phyloP scores from a whole-genome alignment of 1,139 yeast genomes.

The Kazachstania sp. region DNA sequence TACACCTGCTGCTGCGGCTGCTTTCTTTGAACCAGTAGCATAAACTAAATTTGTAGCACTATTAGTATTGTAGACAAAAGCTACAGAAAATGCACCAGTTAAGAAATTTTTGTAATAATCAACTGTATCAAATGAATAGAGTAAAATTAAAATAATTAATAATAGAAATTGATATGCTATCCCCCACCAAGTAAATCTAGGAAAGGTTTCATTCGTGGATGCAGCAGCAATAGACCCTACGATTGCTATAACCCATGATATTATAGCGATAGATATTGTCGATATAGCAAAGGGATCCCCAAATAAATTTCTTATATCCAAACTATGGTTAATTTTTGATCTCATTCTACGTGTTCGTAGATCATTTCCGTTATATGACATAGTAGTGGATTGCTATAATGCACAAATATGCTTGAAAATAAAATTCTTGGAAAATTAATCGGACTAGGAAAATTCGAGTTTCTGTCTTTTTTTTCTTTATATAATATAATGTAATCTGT shows the following conservation, averaged over 20 bases:
- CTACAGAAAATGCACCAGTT: conserved; percentile 35
- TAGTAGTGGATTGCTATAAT: no score
- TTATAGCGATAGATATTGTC: conserved; percentile 51
- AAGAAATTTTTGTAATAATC: conserved; percentile 54
- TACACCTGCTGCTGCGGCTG: conserved; percentile 91
- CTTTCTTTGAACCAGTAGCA: conserved; percentile 50
- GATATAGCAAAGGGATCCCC: conserved; percentile 68
- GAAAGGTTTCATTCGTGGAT: conserved; percentile 41
- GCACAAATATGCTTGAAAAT: no score
- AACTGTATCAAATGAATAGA: conserved; percentile 60
- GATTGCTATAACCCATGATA: conserved; percentile 77
- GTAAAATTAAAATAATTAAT: conserved; percentile 44
- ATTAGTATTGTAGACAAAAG: conserved; percentile 76
- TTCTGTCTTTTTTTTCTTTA: no score
- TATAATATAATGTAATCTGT: no score
- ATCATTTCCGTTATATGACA: not conserved
- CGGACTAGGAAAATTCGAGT: no score
- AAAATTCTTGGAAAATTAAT: no score
- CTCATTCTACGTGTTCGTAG: conserved; percentile 17
- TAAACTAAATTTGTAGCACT: conserved; percentile 75
- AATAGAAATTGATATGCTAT: conserved; percentile 69
- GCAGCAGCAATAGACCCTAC: conserved; percentile 73
- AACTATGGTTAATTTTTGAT: conserved; percentile 21
- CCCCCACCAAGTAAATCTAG: conserved; percentile 96
- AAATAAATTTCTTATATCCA: conserved; percentile 42